Percentiles rank a stretch among this genome's conserved stretches.
Conservation (phyloP, 2,329 filamentous ascomycete species). For the Fusarium sublunatum region DNA sequence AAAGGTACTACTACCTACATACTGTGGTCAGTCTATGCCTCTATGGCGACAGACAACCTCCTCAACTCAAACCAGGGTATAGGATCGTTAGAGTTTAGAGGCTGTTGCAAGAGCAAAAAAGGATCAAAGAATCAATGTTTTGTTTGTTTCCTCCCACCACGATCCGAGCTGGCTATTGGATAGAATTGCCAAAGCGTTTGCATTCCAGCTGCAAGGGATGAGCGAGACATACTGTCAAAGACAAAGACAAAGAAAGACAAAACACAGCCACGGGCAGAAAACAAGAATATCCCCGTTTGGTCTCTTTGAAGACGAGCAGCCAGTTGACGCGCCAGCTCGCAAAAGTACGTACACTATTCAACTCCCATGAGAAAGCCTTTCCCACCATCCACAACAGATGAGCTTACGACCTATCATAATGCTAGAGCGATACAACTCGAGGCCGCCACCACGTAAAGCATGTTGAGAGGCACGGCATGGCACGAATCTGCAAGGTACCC, state of each 20-base stretch:
- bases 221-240: slow-evolving; percentile 14
- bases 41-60: slow-evolving; percentile 19
- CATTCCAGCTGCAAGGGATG: slow-evolving; percentile 30
- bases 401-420: slow-evolving; percentile 28
- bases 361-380: no score
- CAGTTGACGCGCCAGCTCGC: slow-evolving; percentile 10
- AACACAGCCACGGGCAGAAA: neutral
- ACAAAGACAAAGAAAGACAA: slow-evolving; percentile 17
- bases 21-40: no score
- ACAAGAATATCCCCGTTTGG: slow-evolving; percentile 1
- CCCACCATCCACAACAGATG: slow-evolving; percentile 11
- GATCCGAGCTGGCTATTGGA: slow-evolving; percentile 6
- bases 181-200: slow-evolving; percentile 25
- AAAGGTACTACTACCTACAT: neutral
- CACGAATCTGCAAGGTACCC: slow-evolving; percentile 45
- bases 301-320: slow-evolving; percentile 4
- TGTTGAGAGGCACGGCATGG: neutral
- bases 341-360: slow-evolving; percentile 4
- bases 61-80: slow-evolving; percentile 2
- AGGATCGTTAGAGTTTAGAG: slow-evolving; percentile 12
- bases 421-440: neutral
- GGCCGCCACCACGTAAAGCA: neutral
- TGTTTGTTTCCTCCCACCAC: slow-evolving; percentile 5
- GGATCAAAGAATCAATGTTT: slow-evolving; percentile 2
- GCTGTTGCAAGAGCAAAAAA: slow-evolving; percentile 3